phyloP scores from a whole-genome alignment of 192 early-diverging fungal species.

The Chytriomyces hyalinus region DNA sequence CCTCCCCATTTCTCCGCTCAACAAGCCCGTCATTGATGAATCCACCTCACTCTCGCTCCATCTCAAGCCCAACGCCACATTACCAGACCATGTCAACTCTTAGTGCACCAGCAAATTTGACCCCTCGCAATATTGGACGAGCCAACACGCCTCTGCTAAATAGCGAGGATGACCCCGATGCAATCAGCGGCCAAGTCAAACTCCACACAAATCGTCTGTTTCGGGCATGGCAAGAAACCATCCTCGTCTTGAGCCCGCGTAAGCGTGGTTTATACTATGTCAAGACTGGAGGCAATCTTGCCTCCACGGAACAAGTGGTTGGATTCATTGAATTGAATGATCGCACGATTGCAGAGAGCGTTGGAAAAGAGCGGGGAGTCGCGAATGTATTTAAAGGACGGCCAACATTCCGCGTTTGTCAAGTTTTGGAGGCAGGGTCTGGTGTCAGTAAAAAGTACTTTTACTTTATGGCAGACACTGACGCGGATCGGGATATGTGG shows the following conservation, averaged over 20 bases:
- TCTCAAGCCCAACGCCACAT: constrained; percentile 5
- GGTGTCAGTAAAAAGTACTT: constrained; percentile 26
- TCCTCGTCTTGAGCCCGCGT: constrained; percentile 24
- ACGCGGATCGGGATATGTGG: constrained; percentile 26
- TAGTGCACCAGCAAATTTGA: neutral
- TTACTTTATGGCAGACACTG: constrained; percentile 2
- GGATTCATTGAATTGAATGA: constrained; percentile 30
- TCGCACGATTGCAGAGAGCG: neutral
- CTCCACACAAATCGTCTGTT: constrained; percentile 26
- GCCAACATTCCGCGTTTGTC: constrained; percentile 16
- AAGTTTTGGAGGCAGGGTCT: constrained; percentile 10
- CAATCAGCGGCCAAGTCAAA: constrained; percentile 19
- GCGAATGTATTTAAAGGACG: constrained; percentile 17
- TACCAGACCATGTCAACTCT: neutral
- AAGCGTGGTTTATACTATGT: constrained; percentile 36
- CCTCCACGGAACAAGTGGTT: constrained; percentile 31
- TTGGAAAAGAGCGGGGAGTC: constrained; percentile 7
- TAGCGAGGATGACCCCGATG: constrained; percentile 28
- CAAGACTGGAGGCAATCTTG: constrained; percentile 14
- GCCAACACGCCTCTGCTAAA: constrained; percentile 13
- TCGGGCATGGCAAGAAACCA: constrained; percentile 27
- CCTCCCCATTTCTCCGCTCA: constrained; percentile 3
- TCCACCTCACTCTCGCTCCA: neutral
- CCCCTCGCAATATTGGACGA: neutral
- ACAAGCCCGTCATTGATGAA: neutral